Conservation (phyloP, 1,139 yeast genomes). For the Nakaseomyces kungkrabaensis region DNA sequence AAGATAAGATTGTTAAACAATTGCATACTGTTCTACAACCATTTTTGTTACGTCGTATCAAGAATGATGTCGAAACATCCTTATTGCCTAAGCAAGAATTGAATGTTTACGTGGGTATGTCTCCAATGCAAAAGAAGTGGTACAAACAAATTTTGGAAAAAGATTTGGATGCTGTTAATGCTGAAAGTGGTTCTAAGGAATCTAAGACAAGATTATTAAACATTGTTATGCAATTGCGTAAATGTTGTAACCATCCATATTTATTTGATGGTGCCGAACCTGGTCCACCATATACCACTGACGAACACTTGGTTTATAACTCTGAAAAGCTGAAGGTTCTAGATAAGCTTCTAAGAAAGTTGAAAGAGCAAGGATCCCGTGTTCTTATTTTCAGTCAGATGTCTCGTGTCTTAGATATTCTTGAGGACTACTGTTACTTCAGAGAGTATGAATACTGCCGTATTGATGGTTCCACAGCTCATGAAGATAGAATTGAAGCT, state of each 20-base stretch:
- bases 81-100: conserved; percentile 83
- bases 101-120: conserved; percentile 87
- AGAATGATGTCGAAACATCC: conserved; percentile 86
- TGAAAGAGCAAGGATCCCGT: conserved; percentile 72
- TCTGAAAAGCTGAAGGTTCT: conserved; percentile 85
- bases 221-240: conserved; percentile 92
- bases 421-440: conserved; percentile 85
- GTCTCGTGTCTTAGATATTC: conserved; percentile 82
- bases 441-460: conserved; percentile 82
- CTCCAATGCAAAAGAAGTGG: conserved; percentile 90
- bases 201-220: conserved; percentile 83
- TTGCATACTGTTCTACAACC: conserved; percentile 80
- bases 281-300: conserved; percentile 96
- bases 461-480: conserved; percentile 91
- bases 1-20: conserved; percentile 74
- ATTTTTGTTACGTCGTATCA: conserved; percentile 78
- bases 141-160: conserved; percentile 80
- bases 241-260: conserved; percentile 96
- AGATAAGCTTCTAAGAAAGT: conserved; percentile 69
- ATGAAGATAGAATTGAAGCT: conserved; percentile 84
- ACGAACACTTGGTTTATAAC: conserved; percentile 81
- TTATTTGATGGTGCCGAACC: conserved; percentile 98
- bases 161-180: conserved; percentile 94
- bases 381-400: conserved; percentile 90
- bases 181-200: conserved; percentile 79